These are phyloP conservation scores for Hamigera avellanea DNA, from an alignment of 495 filamentous ascomycete genomes.

Conservation along the genomic window DNA sequence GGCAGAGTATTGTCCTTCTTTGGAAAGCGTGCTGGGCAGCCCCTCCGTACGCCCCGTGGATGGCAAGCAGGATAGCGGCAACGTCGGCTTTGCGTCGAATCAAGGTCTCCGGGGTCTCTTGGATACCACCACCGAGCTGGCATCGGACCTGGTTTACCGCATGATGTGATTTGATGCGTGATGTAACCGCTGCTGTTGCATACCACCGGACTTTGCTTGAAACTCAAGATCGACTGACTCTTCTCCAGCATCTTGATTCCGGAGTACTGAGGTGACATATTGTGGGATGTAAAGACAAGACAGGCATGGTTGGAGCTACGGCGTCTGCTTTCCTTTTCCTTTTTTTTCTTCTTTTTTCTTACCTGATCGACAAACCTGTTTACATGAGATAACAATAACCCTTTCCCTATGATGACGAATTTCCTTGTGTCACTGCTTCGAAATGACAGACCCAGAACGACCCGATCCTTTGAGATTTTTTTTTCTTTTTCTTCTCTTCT, in stretches of 20 bases:
- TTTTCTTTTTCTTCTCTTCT: too few relatives aligned
- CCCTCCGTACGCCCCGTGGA: constrained; percentile 11
- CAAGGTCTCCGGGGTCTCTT: constrained; percentile 24
- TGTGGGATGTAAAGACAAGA: neutral
- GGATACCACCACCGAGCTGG: constrained; percentile 31
- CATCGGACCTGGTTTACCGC: constrained; percentile 36
- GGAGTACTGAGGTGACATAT: neutral
- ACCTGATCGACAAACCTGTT: neutral
- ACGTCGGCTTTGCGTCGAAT: constrained; percentile 7
- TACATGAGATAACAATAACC: neutral
- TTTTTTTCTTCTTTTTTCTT: neutral
- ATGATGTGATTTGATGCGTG: constrained; percentile 21
- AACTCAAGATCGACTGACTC: too few relatives aligned
- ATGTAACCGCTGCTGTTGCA: neutral
- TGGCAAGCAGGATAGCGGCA: constrained; percentile 5
- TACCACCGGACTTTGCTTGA: neutral
- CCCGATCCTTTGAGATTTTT: too few relatives aligned
- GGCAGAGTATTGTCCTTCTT: constrained; percentile 22
- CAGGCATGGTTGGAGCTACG: neutral
- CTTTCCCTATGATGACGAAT: neutral
- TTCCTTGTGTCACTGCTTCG: too few relatives aligned
- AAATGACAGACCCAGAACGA: too few relatives aligned
- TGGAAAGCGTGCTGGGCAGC: constrained; percentile 16
- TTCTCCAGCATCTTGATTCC: neutral
- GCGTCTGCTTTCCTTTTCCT: neutral